phyloP scores from a whole-genome alignment of 2,329 filamentous ascomycete genomes.

The Fusarium sp. region DNA sequence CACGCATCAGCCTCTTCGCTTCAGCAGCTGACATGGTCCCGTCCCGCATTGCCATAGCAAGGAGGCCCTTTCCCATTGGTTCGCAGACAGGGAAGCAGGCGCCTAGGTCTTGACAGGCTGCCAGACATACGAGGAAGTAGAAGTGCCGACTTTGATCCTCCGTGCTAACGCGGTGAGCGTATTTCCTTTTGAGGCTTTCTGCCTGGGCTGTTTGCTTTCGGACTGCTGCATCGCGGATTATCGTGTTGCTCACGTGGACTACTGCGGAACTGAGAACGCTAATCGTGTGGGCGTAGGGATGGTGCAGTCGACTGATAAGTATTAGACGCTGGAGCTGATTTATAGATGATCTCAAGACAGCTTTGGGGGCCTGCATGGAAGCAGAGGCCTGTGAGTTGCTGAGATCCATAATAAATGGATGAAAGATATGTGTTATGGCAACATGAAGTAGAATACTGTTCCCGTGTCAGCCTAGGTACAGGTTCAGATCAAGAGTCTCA shows the following conservation, averaged over 20 bases:
- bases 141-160: constrained; percentile 8
- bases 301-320: constrained; percentile 22
- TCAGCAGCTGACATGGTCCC: constrained; percentile 19
- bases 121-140: constrained; percentile 12
- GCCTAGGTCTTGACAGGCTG: constrained; percentile 13
- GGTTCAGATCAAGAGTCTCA: rapidly evolving
- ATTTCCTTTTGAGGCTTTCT: not conserved
- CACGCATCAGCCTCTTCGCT: constrained; percentile 5
- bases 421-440: constrained; percentile 14
- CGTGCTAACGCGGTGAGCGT: rapidly evolving
- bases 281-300: constrained; percentile 9
- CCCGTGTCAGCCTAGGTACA: not conserved
- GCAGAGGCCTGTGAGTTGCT: not conserved
- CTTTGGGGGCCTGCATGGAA: not conserved
- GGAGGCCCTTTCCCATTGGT: not conserved
- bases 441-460: constrained; percentile 13
- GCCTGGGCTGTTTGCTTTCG: constrained; percentile 8
- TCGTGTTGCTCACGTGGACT: constrained; percentile 30
- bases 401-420: constrained; percentile 25
- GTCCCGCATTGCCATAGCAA: constrained; percentile 18
- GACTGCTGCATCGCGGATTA: constrained; percentile 18
- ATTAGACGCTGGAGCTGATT: constrained; percentile 25
- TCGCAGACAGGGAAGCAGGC: constrained; percentile 14
- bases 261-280: constrained; percentile 23
- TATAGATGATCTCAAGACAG: constrained; percentile 9